Conservation (phyloP, 2,329 filamentous ascomycete genomes). For the Annulohypoxylon truncatum region DNA sequence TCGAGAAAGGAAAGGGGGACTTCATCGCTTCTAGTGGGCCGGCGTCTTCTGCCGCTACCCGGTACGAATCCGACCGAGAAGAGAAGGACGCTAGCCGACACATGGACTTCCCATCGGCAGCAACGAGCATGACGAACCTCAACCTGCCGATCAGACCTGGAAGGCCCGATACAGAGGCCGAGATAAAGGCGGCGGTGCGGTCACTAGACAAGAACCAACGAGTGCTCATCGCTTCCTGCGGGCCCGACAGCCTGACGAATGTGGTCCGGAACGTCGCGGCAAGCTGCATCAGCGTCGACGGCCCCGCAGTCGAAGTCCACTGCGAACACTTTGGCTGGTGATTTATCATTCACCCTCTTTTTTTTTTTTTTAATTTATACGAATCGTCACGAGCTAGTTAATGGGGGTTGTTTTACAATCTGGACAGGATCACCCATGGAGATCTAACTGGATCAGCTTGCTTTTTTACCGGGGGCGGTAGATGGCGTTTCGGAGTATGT, state of each 20-base stretch:
- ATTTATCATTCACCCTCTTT: slow-evolving; percentile 11
- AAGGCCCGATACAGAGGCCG: slow-evolving; percentile 55
- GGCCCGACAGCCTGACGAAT: slow-evolving; percentile 58
- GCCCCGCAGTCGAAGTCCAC: slow-evolving; percentile 63
- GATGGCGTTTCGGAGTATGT: slow-evolving; percentile 30
- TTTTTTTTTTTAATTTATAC: not conserved
- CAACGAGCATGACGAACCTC: slow-evolving; percentile 41
- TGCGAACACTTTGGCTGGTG: slow-evolving; percentile 63
- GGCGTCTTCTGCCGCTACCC: slow-evolving; percentile 33
- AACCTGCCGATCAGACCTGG: slow-evolving; percentile 52
- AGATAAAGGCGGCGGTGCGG: slow-evolving; percentile 54
- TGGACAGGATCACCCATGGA: not conserved
- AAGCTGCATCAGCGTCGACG: slow-evolving; percentile 55
- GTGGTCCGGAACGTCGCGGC: slow-evolving; percentile 59
- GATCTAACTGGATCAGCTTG: slow-evolving; percentile 6
- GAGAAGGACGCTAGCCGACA: slow-evolving; percentile 21
- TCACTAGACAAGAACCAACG: slow-evolving; percentile 52
- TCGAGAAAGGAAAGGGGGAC: slow-evolving; percentile 34
- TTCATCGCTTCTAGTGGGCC: slow-evolving; percentile 22
- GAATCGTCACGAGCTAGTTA: not conserved
- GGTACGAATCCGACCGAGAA: slow-evolving; percentile 42
- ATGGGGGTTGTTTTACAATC: slow-evolving; percentile 5
- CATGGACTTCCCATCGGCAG: slow-evolving; percentile 23
- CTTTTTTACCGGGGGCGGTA: slow-evolving; percentile 7
- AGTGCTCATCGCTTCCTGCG: slow-evolving; percentile 61